phyloP scores from a whole-genome alignment of 164 flowering plant genomes.

The Nymphaea colorata region DNA sequence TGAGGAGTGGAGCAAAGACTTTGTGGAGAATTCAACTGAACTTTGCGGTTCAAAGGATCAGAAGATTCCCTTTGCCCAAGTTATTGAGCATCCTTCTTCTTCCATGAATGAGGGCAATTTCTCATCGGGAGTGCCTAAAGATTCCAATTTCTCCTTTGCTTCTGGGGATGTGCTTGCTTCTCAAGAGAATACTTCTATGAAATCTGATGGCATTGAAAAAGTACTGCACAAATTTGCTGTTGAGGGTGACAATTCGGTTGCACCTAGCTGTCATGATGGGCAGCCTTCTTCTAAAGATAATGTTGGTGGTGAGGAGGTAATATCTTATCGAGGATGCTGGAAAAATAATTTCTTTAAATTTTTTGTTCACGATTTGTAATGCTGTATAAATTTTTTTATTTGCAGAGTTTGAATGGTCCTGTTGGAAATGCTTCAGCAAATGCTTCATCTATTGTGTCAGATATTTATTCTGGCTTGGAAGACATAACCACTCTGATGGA shows the following conservation, averaged over 20 bases:
- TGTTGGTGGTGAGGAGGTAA: neutral
- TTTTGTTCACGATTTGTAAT: no score
- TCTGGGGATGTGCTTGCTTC: neutral
- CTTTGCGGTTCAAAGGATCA: neutral
- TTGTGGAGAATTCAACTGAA: neutral
- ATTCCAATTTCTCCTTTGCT: neutral
- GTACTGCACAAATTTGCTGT: neutral
- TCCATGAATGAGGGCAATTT: neutral
- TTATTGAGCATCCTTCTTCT: neutral
- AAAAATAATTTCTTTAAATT: no score
- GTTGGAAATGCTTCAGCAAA: no score
- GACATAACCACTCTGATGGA: constrained; percentile 12
- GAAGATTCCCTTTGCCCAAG: neutral
- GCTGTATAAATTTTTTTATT: neutral
- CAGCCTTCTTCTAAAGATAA: neutral
- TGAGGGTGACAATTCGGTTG: neutral
- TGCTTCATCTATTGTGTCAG: constrained; percentile 1
- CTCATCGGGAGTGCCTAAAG: neutral
- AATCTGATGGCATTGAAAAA: neutral
- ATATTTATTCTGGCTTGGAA: constrained; percentile 19
- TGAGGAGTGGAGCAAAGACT: constrained; percentile 46
- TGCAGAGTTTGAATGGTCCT: neutral
- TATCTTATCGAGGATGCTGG: neutral
- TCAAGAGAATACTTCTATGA: neutral
- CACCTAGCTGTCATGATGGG: neutral